These are phyloP conservation scores for Artomyces pyxidatus DNA, from an alignment of 768 basidiomycete genomes.

Conservation along the genomic window DNA sequence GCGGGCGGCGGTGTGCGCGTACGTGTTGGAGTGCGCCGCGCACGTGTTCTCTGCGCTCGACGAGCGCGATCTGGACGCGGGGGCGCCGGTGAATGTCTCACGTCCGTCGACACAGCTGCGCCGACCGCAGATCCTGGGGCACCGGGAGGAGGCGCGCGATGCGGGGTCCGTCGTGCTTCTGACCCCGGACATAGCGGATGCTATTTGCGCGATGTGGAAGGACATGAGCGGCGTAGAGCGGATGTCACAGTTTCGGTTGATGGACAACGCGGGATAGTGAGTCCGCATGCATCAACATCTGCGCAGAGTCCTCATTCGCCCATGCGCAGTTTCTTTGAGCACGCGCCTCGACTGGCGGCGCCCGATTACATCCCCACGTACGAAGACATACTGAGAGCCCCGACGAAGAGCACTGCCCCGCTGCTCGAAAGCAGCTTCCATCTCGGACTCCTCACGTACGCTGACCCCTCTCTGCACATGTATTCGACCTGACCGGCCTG, in stretches of 20 bases:
- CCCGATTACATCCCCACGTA: conserved; percentile 37
- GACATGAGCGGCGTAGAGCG: neutral
- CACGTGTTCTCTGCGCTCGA: neutral
- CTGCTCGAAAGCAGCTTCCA: conserved; percentile 37
- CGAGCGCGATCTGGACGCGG: no score
- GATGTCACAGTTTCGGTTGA: neutral
- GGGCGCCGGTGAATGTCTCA: neutral
- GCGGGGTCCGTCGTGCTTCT: no score
- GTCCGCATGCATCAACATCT: neutral
- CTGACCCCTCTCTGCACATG: no score
- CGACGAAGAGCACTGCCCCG: conserved; percentile 43
- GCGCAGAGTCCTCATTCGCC: neutral
- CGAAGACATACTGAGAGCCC: conserved; percentile 37
- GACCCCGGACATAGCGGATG: neutral
- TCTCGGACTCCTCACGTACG: conserved; percentile 15
- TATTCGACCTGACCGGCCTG: neutral
- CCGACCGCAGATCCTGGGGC: neutral
- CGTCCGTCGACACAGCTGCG: neutral
- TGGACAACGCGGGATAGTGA: conserved; percentile 6
- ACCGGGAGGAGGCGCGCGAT: no score
- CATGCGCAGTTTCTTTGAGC: neutral
- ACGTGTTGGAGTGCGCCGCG: neutral
- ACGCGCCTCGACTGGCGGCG: neutral
- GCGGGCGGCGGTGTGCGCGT: conserved; percentile 1
- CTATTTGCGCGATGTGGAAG: conserved; percentile 1